Base-by-base conservation (phyloP, 257 asterid genomes). In the Plantago ovata region DNA sequence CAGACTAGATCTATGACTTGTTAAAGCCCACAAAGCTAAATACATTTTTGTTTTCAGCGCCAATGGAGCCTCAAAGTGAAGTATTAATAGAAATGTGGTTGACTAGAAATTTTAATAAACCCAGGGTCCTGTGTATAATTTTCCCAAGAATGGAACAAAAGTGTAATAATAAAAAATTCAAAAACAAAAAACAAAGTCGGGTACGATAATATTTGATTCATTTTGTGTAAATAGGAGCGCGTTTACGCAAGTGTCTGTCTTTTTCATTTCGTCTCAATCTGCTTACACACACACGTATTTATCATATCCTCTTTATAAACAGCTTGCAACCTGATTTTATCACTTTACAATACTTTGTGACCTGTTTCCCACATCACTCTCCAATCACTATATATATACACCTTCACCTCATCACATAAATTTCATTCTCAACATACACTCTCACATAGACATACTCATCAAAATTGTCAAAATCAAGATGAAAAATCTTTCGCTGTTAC, bases 321-420 rank as follows among this genome's bases (percentile, higher is more conserved):
- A 59, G 56, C 70, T n/a, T 41, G 19, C n/a, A 18, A 16, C 14
- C 1, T 40, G 49, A 19, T 32, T 46, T 44, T 59, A 10, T 22
- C 62, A 54, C 43, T 61, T 71, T 56, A 10, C 38, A 36, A 56
- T 49, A 23, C 8, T 16, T 21, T 22, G 22, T 65, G 57, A 28
- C 58, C 77, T 71, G 64, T 75, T n/a, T 38, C 56, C 81, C 77
- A 70, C 39, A 32, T n/a, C 42, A 42, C 57, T 53, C 53, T 6
- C 28, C 53, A 47, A 38, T 33, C 0, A 0, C 28, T 64, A 53
- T 67, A 65, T 56, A 61, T 38, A 44, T 24, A 14, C 24, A 48
- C 58, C 50, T 8, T 51, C 59, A 21, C 22, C 36, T n/a, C n/a
- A n/a, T 65, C 58, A 47, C 22, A 9, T 28, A 28, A 50, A 14